These are phyloP conservation scores for Pelargonium australe DNA, from an alignment of 441 rosid genomes.

Conservation along the genomic window DNA sequence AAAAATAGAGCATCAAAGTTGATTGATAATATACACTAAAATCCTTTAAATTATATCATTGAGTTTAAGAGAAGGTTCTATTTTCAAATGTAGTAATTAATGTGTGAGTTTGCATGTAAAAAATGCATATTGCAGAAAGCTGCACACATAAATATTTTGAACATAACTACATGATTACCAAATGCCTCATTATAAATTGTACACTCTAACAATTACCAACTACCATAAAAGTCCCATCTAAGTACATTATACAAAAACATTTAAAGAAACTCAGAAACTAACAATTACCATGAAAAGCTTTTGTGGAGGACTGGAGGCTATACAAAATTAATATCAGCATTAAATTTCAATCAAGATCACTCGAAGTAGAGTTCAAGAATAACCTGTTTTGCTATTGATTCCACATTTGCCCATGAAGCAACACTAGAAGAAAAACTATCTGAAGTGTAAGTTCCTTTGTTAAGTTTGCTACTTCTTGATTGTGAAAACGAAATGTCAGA, in stretches of 20 bases:
- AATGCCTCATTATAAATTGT: no score
- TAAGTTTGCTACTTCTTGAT: slow-evolving; percentile 37
- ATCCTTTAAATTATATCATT: neutral
- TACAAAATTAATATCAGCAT: neutral
- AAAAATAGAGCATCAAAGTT: neutral
- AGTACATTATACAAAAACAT: neutral
- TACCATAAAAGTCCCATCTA: no score
- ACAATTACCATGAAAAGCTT: slow-evolving; percentile 1
- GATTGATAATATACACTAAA: neutral
- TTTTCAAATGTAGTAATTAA: neutral
- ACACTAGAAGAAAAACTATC: slow-evolving; percentile 54
- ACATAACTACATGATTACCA: no score
- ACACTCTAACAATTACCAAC: no score
- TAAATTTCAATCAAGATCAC: neutral
- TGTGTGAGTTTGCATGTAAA: neutral
- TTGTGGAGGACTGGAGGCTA: neutral
- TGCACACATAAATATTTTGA: neutral
- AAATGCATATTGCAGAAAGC: neutral
- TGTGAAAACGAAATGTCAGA: slow-evolving; percentile 71
- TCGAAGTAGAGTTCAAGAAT: slow-evolving; percentile 12
- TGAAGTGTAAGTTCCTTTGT: slow-evolving; percentile 33
- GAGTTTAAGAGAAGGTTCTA: neutral
- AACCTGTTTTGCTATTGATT: slow-evolving; percentile 47
- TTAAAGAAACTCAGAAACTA: neutral
- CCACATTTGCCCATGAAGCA: slow-evolving; percentile 35